Percentiles rank a stretch among this genome's conserved stretches.
Evolutionary conservation across 331 rosid genomes (phyloP).

Genomic region (Cydonia oblonga): DNA sequence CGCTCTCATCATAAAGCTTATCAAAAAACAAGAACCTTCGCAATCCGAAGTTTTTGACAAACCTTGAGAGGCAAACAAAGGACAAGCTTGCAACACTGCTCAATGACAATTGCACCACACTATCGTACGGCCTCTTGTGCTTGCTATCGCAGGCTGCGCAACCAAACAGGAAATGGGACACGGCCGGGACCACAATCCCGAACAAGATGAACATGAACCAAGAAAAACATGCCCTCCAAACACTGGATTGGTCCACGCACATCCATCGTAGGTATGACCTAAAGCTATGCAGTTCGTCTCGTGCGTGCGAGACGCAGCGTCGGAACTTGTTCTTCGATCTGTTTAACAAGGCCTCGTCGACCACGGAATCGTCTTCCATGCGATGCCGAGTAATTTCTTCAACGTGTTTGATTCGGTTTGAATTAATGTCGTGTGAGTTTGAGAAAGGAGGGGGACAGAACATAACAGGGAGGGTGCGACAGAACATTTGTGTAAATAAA

Average conservation of each 20-base stretch:
- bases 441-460: background rate
- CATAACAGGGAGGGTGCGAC: background rate
- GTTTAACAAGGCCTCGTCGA: slow-evolving; percentile 13
- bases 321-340: slow-evolving; percentile 4
- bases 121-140: slow-evolving; percentile 60
- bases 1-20: slow-evolving; percentile 78
- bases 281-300: slow-evolving; percentile 67
- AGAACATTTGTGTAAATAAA: background rate
- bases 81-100: slow-evolving; percentile 52
- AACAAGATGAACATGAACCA: slow-evolving; percentile 64
- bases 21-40: slow-evolving; percentile 72
- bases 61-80: slow-evolving; percentile 49
- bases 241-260: slow-evolving; percentile 79
- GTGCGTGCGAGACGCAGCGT: slow-evolving; percentile 39
- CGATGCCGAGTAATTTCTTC: background rate
- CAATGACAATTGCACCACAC: slow-evolving; percentile 61
- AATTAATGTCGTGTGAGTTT: background rate
- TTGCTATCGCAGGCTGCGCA: slow-evolving; percentile 51
- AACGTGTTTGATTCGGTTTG: background rate
- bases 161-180: slow-evolving; percentile 52
- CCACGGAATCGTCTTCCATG: background rate
- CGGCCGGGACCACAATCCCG: slow-evolving; percentile 43
- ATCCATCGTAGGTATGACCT: slow-evolving; percentile 72
- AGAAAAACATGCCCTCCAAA: slow-evolving; percentile 42
- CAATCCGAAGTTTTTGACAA: slow-evolving; percentile 49